phyloP scores from a whole-genome alignment of 148 eudicot species.

The Vaccinium vitisidaea region DNA sequence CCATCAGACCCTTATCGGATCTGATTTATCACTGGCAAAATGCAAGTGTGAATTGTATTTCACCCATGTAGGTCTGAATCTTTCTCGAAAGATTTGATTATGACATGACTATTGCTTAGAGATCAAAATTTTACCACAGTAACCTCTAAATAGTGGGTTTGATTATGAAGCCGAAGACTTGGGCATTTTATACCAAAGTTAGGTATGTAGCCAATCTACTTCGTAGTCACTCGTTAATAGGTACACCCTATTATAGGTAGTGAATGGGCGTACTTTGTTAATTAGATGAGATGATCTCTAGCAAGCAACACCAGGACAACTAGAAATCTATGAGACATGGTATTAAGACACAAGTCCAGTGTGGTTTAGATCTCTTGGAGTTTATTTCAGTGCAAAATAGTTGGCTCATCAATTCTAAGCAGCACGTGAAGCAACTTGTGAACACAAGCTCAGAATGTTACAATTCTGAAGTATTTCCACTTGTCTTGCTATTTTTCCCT shows the following conservation, averaged over 20 bases:
- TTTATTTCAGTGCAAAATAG: background rate
- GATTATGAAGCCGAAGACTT: background rate
- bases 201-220: background rate
- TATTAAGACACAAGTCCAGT: no score
- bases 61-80: background rate
- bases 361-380: no score
- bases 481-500: background rate
- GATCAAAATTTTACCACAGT: background rate
- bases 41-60: background rate
- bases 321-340: no score
- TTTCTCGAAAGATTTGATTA: background rate
- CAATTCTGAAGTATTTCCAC: background rate
- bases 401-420: background rate
- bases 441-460: background rate
- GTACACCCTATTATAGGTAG: background rate
- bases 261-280: background rate
- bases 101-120: background rate
- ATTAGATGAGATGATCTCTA: background rate
- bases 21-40: background rate
- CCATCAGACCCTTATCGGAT: background rate
- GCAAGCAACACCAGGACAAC: no score
- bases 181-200: background rate
- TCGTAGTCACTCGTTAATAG: background rate
- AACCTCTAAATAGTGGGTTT: background rate
- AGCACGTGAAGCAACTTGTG: background rate